A percentile compares a stretch with the other conserved stretches of the same genome.
phyloP scores from a whole-genome alignment of 2,329 filamentous ascomycete genomes.

The Leptoxyphium fumago region DNA sequence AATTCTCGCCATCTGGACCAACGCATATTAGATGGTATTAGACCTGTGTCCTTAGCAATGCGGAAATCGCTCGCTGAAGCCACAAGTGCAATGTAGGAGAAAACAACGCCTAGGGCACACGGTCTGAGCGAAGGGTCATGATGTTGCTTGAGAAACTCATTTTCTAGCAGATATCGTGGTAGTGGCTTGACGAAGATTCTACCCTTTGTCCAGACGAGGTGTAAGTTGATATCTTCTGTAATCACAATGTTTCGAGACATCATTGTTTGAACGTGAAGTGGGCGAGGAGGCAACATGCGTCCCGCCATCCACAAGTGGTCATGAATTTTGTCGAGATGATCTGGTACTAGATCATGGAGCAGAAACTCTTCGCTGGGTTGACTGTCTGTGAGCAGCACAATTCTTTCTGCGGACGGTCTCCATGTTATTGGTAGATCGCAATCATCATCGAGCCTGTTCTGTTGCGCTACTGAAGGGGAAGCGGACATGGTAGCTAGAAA shows the following conservation, averaged over 20 bases:
- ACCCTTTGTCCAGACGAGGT: constrained; percentile 5
- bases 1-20: constrained; percentile 5
- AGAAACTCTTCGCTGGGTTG: too few species aligned
- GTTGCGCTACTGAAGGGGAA: too few species aligned
- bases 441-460: too few species aligned
- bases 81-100: constrained; percentile 5
- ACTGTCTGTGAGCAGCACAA: too few species aligned
- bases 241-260: constrained; percentile 4
- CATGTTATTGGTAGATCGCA: too few species aligned
- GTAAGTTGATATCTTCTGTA: constrained; percentile 5
- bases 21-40: constrained; percentile 1
- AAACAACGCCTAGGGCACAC: constrained; percentile 4
- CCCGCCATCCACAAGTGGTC: neutral
- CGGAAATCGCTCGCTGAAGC: constrained; percentile 5
- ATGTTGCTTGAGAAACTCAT: constrained; percentile 1
- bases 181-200: constrained; percentile 8
- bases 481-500: too few species aligned
- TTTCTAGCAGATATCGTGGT: constrained; percentile 3
- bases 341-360: too few species aligned
- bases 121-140: neutral
- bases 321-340: neutral
- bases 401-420: too few species aligned
- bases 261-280: constrained; percentile 13
- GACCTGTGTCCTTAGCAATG: constrained; percentile 3
- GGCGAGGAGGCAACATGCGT: constrained; percentile 8